phyloP scores from a whole-genome alignment of 2,329 filamentous ascomycete genomes.

The Trichoderma harzianum region DNA sequence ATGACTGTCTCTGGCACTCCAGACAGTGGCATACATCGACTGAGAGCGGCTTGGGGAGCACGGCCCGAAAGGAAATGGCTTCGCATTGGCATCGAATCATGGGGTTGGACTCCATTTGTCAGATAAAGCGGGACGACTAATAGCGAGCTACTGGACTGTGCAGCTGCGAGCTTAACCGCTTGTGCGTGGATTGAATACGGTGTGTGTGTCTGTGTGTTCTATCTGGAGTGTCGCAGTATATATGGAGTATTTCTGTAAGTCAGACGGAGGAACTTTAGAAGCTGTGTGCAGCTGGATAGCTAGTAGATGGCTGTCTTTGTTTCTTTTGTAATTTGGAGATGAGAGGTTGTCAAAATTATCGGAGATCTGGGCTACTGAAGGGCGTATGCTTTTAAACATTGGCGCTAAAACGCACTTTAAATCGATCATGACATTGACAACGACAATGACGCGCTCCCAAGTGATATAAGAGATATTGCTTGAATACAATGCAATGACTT shows the following conservation, averaged over 20 bases:
- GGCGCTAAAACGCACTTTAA: background rate
- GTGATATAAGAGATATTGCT: background rate
- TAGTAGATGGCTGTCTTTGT: background rate
- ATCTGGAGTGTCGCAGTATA: background rate
- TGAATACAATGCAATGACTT: background rate
- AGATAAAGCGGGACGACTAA: background rate
- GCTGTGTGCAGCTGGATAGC: background rate
- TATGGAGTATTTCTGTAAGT: background rate
- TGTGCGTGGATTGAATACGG: background rate
- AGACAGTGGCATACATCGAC: slow-evolving; percentile 46
- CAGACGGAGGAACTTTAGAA: background rate
- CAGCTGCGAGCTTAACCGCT: background rate
- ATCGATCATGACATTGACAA: background rate
- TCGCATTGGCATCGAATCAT: slow-evolving; percentile 40
- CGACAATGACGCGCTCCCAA: background rate
- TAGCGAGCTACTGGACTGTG: no score
- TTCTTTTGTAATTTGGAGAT: background rate
- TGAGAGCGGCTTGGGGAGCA: slow-evolving; percentile 32
- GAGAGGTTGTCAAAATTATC: background rate
- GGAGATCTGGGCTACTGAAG: background rate
- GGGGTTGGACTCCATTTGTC: slow-evolving; percentile 20
- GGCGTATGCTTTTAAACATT: background rate
- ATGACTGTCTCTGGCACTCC: slow-evolving; percentile 44
- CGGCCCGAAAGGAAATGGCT: slow-evolving; percentile 35
- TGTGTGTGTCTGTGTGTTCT: background rate